Percentiles rank a stretch among this genome's conserved stretches.
phyloP scores from a whole-genome alignment of 495 filamentous ascomycete genomes.

The Corynascus novoguineensis region DNA sequence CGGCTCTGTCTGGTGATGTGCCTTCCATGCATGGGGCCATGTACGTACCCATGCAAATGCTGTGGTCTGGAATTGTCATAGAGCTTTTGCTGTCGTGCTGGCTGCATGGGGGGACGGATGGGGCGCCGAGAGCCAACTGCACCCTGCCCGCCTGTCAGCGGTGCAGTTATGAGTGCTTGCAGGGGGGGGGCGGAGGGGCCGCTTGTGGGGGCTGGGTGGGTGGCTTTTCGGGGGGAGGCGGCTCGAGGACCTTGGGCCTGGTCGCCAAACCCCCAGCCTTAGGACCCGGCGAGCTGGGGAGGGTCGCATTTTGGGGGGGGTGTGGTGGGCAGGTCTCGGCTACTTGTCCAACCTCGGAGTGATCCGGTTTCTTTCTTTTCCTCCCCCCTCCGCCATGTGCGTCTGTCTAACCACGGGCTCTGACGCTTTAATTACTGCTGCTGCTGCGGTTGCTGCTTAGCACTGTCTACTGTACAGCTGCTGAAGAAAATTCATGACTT shows the following conservation, averaged over 20 bases:
- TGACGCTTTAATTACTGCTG: background rate
- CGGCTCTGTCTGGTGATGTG: slow-evolving; percentile 20
- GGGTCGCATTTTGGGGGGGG: no score
- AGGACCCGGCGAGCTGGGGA: slow-evolving; percentile 1
- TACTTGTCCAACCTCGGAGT: background rate
- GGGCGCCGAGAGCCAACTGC: slow-evolving; percentile 3
- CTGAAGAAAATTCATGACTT: no score
- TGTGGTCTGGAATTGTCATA: slow-evolving; percentile 12
- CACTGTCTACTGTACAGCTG: no score
- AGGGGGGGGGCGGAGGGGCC: no score
- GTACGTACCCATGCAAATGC: slow-evolving; percentile 13
- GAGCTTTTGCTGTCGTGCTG: slow-evolving; percentile 1
- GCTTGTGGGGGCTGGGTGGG: no score
- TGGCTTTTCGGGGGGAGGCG: no score
- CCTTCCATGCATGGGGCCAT: slow-evolving; percentile 16
- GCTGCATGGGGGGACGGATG: background rate
- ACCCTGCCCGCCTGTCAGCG: background rate
- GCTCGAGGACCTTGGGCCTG: no score
- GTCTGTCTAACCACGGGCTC: background rate
- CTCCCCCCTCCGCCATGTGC: background rate
- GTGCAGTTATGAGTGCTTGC: no score
- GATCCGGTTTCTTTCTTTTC: background rate
- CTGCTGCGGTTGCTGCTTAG: no score
- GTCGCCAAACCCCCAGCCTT: background rate
- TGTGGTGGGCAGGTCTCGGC: no score